These are phyloP conservation scores for Lyophyllum atratum DNA, from an alignment of 768 basidiomycete species.

Conservation along the genomic window DNA sequence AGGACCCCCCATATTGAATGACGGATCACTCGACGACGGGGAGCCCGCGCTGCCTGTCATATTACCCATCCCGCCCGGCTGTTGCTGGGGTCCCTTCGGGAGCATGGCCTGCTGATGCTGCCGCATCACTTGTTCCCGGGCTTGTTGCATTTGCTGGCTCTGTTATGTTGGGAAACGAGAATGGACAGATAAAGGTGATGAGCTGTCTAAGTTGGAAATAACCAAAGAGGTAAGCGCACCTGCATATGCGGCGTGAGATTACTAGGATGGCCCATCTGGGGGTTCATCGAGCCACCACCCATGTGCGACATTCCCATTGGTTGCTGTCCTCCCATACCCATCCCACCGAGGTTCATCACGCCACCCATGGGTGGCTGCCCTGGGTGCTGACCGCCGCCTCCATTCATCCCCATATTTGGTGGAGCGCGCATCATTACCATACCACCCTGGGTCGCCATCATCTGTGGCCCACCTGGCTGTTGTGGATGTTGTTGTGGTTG, in stretches of 20 bases:
- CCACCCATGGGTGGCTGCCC: slow-evolving; percentile 28
- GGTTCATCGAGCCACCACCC: slow-evolving; percentile 31
- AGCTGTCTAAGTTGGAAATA: neutral
- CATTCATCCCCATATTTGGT: slow-evolving; percentile 30
- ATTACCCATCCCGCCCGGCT: slow-evolving; percentile 25
- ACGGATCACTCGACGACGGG: slow-evolving; percentile 45
- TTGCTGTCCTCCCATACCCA: slow-evolving; percentile 23
- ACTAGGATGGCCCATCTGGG: slow-evolving; percentile 36
- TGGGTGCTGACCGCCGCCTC: slow-evolving; percentile 16
- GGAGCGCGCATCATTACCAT: slow-evolving; percentile 39
- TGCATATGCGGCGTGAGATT: slow-evolving; percentile 42
- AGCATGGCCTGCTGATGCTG: slow-evolving; percentile 35
- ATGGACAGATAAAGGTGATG: neutral
- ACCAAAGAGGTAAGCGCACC: slow-evolving; percentile 20
- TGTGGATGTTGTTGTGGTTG: slow-evolving; percentile 31
- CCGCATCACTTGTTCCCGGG: slow-evolving; percentile 15
- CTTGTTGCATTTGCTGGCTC: slow-evolving; percentile 23
- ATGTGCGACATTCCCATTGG: slow-evolving; percentile 22
- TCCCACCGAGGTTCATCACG: slow-evolving; percentile 22
- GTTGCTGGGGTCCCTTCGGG: slow-evolving; percentile 37
- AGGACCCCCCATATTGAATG: slow-evolving; percentile 37
- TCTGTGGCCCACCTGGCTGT: slow-evolving; percentile 31
- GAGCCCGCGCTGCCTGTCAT: slow-evolving; percentile 40
- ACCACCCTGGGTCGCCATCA: slow-evolving; percentile 36
- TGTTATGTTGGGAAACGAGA: slow-evolving; percentile 1